A percentile compares a stretch with the other conserved stretches of the same genome.
These are phyloP conservation scores for Stentor coeruleus DNA, from an alignment of 73 alveolate genomes.

Conservation along the genomic window DNA sequence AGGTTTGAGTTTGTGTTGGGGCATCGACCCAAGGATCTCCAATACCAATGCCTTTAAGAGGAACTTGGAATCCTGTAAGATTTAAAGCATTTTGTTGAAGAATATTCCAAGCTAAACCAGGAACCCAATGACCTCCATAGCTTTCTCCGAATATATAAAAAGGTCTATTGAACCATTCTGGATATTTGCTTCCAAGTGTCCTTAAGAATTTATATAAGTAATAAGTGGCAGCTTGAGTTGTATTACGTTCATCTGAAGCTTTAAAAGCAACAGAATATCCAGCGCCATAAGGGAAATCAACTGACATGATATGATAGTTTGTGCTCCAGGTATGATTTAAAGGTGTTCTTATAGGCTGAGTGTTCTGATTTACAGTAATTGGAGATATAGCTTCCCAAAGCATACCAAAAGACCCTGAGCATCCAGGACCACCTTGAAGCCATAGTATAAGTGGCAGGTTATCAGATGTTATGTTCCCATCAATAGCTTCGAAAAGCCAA, in stretches of 20 bases:
- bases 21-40: conserved; percentile 29
- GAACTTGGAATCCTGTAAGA: conserved; percentile 12
- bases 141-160: conserved; percentile 77
- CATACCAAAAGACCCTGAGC: conserved; percentile 68
- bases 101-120: conserved; percentile 55
- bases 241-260: not conserved
- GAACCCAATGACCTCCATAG: conserved; percentile 86
- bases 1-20: not conserved
- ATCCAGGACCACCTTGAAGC: conserved; percentile 91
- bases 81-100: conserved; percentile 36
- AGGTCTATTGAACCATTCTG: conserved; percentile 53
- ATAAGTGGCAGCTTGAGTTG: conserved; percentile 2
- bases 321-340: conserved; percentile 20
- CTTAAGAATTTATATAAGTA: conserved; percentile 34
- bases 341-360: conserved; percentile 16
- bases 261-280: conserved; percentile 34
- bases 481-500: conserved; percentile 20
- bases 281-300: conserved; percentile 59
- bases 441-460: conserved; percentile 48
- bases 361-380: not conserved
- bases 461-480: not conserved
- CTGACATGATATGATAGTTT: conserved; percentile 45
- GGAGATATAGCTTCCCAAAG: conserved; percentile 77
- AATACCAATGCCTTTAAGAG: conserved; percentile 28
- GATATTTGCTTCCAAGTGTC: conserved; percentile 51